A percentile compares a stretch with the other conserved stretches of the same genome.
These are phyloP conservation scores for Pythium aristosporum DNA, from an alignment of 352 stramenopile species.

Conservation along the genomic window DNA sequence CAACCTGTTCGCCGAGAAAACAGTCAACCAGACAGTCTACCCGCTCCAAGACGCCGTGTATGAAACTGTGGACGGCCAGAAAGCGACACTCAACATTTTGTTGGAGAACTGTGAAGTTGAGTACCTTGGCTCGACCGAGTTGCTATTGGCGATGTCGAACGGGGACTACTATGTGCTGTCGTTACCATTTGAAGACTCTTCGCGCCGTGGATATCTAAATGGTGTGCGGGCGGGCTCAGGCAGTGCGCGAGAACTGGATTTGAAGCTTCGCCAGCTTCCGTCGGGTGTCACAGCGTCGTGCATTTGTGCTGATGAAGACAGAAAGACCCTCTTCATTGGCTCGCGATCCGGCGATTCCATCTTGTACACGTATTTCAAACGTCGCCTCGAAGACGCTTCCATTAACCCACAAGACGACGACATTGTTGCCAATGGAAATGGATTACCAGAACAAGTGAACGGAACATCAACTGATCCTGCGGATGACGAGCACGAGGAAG, in stretches of 20 bases:
- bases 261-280: conserved; percentile 59
- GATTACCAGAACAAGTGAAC: conserved; percentile 22
- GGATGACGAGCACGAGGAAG: conserved; percentile 49
- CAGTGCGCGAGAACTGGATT: conserved; percentile 22
- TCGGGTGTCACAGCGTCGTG: conserved; percentile 52
- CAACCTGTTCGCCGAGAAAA: conserved; percentile 73
- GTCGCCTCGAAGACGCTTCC: conserved; percentile 17
- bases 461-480: conserved; percentile 36
- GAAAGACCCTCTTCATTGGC: conserved; percentile 78
- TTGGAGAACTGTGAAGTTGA: conserved; percentile 71
- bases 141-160: conserved; percentile 57
- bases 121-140: conserved; percentile 66
- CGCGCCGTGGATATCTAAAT: conserved; percentile 33
- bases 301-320: conserved; percentile 56
- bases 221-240: conserved; percentile 21
- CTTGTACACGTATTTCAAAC: conserved; percentile 48
- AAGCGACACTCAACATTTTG: conserved; percentile 50
- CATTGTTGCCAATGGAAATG: conserved; percentile 24
- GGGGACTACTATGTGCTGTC: conserved; percentile 67
- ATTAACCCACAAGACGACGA: conserved; percentile 21
- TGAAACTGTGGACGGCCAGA: conserved; percentile 51
- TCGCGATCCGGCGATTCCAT: conserved; percentile 78
- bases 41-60: conserved; percentile 64
- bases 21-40: conserved; percentile 71
- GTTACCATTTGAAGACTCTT: conserved; percentile 57